phyloP scores from a whole-genome alignment of 2,329 filamentous ascomycete species.

The Piedraia hortae region DNA sequence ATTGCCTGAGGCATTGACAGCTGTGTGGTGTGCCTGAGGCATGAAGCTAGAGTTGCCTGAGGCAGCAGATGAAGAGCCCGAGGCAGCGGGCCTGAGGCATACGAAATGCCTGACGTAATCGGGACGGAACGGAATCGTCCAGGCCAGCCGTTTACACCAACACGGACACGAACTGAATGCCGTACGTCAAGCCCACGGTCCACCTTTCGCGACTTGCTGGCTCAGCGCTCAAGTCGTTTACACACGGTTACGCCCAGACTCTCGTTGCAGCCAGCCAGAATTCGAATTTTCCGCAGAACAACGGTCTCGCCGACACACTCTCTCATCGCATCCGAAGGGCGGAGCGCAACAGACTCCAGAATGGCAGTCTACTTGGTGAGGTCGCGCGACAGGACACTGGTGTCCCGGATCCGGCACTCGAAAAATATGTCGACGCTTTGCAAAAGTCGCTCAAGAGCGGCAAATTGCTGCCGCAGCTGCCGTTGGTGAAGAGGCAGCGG shows the following conservation, averaged over 20 bases:
- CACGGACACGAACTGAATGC: slow-evolving; percentile 96
- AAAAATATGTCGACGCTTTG: slow-evolving; percentile 77
- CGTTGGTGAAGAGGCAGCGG: slow-evolving; percentile 71
- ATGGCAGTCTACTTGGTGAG: slow-evolving; percentile 9
- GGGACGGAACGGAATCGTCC: no score
- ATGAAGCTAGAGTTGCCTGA: no score
- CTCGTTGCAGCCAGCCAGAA: slow-evolving; percentile 86
- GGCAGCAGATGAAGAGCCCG: no score
- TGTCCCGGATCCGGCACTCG: slow-evolving; percentile 29
- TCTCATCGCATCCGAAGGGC: slow-evolving; percentile 21
- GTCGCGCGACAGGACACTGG: slow-evolving; percentile 11
- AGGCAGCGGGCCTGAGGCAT: no score
- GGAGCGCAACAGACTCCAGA: slow-evolving; percentile 9
- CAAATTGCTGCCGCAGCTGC: slow-evolving; percentile 59
- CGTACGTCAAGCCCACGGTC: slow-evolving; percentile 38
- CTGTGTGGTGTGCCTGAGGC: no score
- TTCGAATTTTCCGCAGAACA: slow-evolving; percentile 40
- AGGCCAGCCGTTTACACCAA: no score
- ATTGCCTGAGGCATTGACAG: no score
- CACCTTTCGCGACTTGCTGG: slow-evolving; percentile 75
- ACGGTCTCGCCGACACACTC: slow-evolving; percentile 23
- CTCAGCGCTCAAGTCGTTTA: slow-evolving; percentile 46
- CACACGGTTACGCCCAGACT: slow-evolving; percentile 92
- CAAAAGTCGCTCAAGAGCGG: slow-evolving; percentile 47
- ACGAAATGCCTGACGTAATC: no score